Conservation (phyloP, 1,284 basidiomycete genomes). For the Pseudozyma sp. region DNA sequence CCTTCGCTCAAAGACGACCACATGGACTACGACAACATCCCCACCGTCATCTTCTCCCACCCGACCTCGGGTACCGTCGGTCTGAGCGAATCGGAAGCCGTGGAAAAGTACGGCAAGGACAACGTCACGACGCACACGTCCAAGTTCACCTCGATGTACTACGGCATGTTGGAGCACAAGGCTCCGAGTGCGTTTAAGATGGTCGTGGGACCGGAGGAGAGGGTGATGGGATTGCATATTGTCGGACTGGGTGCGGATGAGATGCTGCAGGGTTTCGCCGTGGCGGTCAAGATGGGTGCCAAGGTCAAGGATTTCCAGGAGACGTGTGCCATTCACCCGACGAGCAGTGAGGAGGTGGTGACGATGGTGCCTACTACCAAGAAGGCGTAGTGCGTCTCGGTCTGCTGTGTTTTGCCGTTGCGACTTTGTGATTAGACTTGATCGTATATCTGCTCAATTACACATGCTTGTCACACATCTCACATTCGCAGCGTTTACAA, state of each 20-base stretch:
- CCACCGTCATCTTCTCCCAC: conserved; percentile 70
- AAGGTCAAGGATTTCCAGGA: conserved; percentile 66
- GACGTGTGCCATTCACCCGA: conserved; percentile 68
- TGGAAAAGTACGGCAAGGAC: conserved; percentile 84
- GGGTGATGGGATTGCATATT: conserved; percentile 93
- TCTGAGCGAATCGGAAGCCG: conserved; percentile 85
- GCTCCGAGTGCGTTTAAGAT: conserved; percentile 90
- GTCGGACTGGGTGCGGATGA: conserved; percentile 87
- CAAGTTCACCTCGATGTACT: conserved; percentile 69
- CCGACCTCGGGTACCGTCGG: conserved; percentile 62
- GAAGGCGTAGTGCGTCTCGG: conserved; percentile 19
- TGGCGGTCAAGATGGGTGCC: conserved; percentile 93
- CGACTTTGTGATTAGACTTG: too few relatives aligned
- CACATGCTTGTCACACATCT: too few relatives aligned
- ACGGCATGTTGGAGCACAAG: conserved; percentile 67
- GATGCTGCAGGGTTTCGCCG: conserved; percentile 90
- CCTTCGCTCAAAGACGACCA: conserved; percentile 86
- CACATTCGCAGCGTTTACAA: too few relatives aligned
- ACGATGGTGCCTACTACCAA: conserved; percentile 48
- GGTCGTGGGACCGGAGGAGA: conserved; percentile 87
- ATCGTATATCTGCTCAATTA: too few relatives aligned
- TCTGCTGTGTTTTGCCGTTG: too few relatives aligned
- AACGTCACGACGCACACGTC: conserved; percentile 88
- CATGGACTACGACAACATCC: conserved; percentile 88
- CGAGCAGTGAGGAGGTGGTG: conserved; percentile 63